Evolutionary conservation across 768 basidiomycete species (phyloP).

Genomic region (Lactarius indigo): DNA sequence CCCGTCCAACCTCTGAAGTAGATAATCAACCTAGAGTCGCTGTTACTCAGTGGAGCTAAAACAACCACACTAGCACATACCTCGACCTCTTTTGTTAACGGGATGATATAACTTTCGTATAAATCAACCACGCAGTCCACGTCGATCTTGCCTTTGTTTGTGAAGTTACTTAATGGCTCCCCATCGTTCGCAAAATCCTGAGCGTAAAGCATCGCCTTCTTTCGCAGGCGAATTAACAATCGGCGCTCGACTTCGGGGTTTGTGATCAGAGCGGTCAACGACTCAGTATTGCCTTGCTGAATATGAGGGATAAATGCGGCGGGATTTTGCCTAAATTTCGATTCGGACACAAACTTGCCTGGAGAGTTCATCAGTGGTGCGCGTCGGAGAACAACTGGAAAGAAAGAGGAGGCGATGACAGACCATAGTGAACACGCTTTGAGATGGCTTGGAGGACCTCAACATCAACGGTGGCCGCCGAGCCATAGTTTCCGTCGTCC

Average conservation of each 20-base stretch:
- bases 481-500: slow-evolving; percentile 98
- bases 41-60: neutral
- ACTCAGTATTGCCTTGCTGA: slow-evolving; percentile 65
- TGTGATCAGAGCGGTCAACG: slow-evolving; percentile 86
- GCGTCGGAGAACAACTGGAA: neutral
- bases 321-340: slow-evolving; percentile 88
- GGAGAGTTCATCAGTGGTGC: neutral
- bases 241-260: slow-evolving; percentile 93
- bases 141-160: slow-evolving; percentile 66
- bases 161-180: slow-evolving; percentile 41
- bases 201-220: slow-evolving; percentile 76
- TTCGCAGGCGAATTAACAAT: slow-evolving; percentile 76
- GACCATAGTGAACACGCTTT: slow-evolving; percentile 97
- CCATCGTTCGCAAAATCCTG: slow-evolving; percentile 78
- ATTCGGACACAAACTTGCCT: slow-evolving; percentile 99
- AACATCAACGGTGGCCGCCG: slow-evolving; percentile 90
- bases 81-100: slow-evolving; percentile 97
- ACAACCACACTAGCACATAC: slow-evolving; percentile 40
- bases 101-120: slow-evolving; percentile 95
- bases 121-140: slow-evolving; percentile 89
- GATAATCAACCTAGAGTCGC: slow-evolving; percentile 78
- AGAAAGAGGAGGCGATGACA: slow-evolving; percentile 26
- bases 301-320: slow-evolving; percentile 92
- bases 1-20: slow-evolving; percentile 86
- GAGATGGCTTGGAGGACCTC: slow-evolving; percentile 98